Base-by-base conservation (phyloP, 2,329 filamentous ascomycete genomes). In the Monilinia laxa region DNA sequence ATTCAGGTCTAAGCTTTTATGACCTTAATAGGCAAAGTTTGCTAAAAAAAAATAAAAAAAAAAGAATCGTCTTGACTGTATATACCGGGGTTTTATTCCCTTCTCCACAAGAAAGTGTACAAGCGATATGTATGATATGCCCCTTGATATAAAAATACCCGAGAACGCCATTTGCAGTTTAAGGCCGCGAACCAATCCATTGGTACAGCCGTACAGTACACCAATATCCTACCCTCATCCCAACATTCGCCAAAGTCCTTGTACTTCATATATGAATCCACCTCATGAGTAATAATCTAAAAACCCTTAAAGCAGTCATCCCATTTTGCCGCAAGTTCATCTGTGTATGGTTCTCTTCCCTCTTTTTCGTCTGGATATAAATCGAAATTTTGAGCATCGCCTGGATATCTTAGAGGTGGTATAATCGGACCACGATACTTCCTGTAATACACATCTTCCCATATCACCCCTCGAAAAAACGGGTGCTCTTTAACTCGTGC, bases 341-440 rank as follows among this genome's bases (percentile, higher is more conserved):
- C 83, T 4, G 88, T 90, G 74, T 93, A 93, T 66, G 81, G 79
- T 51, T 90, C 87, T 66, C 84, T 81, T 58, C 83, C 83, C 64
- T 82, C 85, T 67, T 89, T 87, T 74, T 93, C 89, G 68, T 92
- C 89, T n/a, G 91, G 89, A 73, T 94, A 95, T 53, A 88, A 83
- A 74, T 94, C 91, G 74, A 94, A 95, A 76, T 92, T 94, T 74
- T 90, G 84, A 23, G 91, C 88, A 74, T 94, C 91, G 42, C 90
- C 90, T 0, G 87, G 84, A 60, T 86, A 90, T 31, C 88, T 82
- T 40, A 94, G 80, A 65, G 90, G 88, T n/a, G 90, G 91, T 62
- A 91, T 82, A 71, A 93, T 93, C 5, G 90, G 90, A 0, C 90
- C 90, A 59, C 83, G 81, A 62, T 85, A 80, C 70, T 85, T 84